Conservation (phyloP, 2,329 filamentous ascomycete species). For the Venturiaceae sp. region DNA sequence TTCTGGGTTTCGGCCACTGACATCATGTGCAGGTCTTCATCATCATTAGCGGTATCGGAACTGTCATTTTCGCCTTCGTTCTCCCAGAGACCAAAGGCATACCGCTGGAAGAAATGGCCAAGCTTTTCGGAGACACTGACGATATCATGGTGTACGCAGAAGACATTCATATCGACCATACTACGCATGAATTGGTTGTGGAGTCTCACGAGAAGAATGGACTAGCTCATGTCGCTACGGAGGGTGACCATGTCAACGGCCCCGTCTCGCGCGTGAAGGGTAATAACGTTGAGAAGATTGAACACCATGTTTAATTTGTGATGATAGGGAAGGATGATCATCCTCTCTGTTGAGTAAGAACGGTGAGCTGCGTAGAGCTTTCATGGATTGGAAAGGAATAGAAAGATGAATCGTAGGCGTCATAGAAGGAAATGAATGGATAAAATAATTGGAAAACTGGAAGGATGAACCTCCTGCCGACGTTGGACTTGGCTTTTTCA, state of each 20-base stretch:
- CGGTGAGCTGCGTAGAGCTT: too few species aligned
- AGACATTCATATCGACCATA: slow-evolving; percentile 15
- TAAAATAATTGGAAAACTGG: too few species aligned
- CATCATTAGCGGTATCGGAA: slow-evolving; percentile 15
- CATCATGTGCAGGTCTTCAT: slow-evolving; percentile 13
- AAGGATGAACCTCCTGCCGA: too few species aligned
- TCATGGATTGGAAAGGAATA: too few species aligned
- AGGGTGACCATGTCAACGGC: neutral
- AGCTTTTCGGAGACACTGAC: slow-evolving; percentile 17
- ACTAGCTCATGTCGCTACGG: slow-evolving; percentile 13
- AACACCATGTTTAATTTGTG: neutral
- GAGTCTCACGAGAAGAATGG: slow-evolving; percentile 8
- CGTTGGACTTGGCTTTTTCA: too few species aligned
- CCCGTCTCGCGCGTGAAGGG: neutral
- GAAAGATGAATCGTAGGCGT: too few species aligned
- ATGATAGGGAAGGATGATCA: too few species aligned
- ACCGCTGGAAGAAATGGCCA: slow-evolving; percentile 21
- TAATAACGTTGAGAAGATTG: neutral
- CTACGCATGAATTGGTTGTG: slow-evolving; percentile 16
- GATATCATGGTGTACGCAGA: slow-evolving; percentile 14
- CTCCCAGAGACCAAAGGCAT: slow-evolving; percentile 22
- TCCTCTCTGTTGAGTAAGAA: too few species aligned
- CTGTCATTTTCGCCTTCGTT: slow-evolving; percentile 13
- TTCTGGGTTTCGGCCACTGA: too few species aligned
- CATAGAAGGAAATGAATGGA: too few species aligned